A percentile compares a stretch with the other conserved stretches of the same genome.
phyloP scores from a whole-genome alignment of 2,329 filamentous ascomycete genomes.

The Colletotrichum scovillei region DNA sequence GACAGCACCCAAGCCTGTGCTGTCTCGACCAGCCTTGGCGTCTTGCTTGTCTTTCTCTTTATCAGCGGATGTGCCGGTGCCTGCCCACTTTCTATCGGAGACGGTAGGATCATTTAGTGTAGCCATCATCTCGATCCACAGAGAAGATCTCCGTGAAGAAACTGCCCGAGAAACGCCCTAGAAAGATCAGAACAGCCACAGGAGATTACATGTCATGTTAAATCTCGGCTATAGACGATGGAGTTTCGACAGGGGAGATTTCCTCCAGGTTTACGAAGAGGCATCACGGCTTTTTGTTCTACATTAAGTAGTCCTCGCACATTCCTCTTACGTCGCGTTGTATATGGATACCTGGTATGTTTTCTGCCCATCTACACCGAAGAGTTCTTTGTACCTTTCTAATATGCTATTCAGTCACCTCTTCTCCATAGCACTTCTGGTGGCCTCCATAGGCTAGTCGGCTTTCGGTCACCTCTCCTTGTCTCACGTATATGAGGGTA shows the following conservation, averaged over 20 bases:
- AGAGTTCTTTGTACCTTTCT: conserved; percentile 37
- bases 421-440: conserved; percentile 53
- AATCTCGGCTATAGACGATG: conserved; percentile 16
- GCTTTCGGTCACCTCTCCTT: conserved; percentile 41
- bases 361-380: neutral
- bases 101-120: conserved; percentile 49
- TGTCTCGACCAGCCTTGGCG: conserved; percentile 36
- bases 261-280: conserved; percentile 51
- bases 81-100: conserved; percentile 45
- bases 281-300: conserved; percentile 58
- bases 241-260: conserved; percentile 37
- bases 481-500: conserved; percentile 63
- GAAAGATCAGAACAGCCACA: conserved; percentile 55
- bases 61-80: conserved; percentile 43
- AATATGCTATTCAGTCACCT: conserved; percentile 47
- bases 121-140: conserved; percentile 51
- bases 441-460: conserved; percentile 50
- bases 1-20: conserved; percentile 46
- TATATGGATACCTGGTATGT: conserved; percentile 45
- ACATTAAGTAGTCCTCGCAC: conserved; percentile 64
- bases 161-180: conserved; percentile 57
- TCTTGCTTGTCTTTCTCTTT: conserved; percentile 47
- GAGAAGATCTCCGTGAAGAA: conserved; percentile 63
- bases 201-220: conserved; percentile 40
- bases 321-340: conserved; percentile 50